These are phyloP conservation scores for Elsinoe arachidis DNA, from an alignment of 2,329 filamentous ascomycete genomes.

Conservation along the genomic window DNA sequence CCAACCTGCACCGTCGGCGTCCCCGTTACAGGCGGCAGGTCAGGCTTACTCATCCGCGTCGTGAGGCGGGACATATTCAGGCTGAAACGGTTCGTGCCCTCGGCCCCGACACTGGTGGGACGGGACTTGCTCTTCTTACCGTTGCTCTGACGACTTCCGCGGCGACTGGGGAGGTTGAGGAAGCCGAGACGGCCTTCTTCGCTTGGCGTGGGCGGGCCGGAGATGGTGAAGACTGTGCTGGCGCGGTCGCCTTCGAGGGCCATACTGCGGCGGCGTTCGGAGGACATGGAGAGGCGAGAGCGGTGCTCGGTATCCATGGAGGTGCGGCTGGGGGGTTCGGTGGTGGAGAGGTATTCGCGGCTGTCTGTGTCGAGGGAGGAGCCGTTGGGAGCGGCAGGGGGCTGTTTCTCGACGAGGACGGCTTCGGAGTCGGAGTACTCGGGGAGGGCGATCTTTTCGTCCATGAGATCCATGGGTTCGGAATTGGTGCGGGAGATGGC, in stretches of 20 bases:
- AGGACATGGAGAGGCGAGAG: conserved; percentile 29
- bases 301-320: conserved; percentile 24
- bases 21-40: conserved; percentile 19
- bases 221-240: conserved; percentile 21
- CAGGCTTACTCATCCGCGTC: conserved; percentile 32
- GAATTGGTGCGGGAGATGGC: conserved; percentile 18
- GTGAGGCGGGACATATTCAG: conserved; percentile 33
- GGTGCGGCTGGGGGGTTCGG: conserved; percentile 20
- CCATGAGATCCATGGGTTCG: conserved; percentile 13
- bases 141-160: conserved; percentile 21
- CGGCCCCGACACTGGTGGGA: conserved; percentile 29
- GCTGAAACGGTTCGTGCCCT: conserved; percentile 29
- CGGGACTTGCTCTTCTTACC: conserved; percentile 31
- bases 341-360: conserved; percentile 9
- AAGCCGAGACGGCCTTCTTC: conserved; percentile 32
- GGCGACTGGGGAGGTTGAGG: conserved; percentile 23
- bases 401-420: conserved; percentile 14
- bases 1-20: conserved; percentile 25
- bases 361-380: background rate
- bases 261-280: conserved; percentile 31
- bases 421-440: conserved; percentile 14
- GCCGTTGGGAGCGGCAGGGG: conserved; percentile 15
- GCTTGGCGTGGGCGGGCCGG: conserved; percentile 33
- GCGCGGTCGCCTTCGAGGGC: conserved; percentile 31
- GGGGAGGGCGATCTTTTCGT: conserved; percentile 14